Evolutionary conservation across 2,329 filamentous ascomycete genomes (phyloP).

Genomic region (Aspergillus sp.): DNA sequence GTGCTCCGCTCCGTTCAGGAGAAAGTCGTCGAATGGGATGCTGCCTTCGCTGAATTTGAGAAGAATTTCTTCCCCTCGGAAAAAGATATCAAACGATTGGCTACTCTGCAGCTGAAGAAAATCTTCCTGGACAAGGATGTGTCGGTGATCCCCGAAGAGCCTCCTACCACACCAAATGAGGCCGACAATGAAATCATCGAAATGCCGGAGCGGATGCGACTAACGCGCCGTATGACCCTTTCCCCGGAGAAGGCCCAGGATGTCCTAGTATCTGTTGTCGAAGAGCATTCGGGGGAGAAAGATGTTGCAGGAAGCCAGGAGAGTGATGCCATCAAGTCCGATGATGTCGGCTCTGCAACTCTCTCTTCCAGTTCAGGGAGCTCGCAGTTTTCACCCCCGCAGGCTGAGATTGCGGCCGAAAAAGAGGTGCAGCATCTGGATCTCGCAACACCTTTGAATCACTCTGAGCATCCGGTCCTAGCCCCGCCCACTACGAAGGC

Average conservation of each 20-base stretch:
- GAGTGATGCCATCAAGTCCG: constrained; percentile 16
- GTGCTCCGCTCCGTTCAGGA: constrained; percentile 89
- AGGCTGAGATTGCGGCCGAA: constrained; percentile 38
- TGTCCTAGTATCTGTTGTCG: constrained; percentile 65
- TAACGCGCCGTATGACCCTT: constrained; percentile 48
- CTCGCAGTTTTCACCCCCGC: constrained; percentile 22
- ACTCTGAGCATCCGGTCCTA: constrained; percentile 26
- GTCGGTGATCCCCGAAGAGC: constrained; percentile 69
- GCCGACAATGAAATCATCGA: constrained; percentile 32
- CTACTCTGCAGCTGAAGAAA: constrained; percentile 88
- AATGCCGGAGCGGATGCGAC: constrained; percentile 33
- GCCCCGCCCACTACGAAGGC: constrained; percentile 14
- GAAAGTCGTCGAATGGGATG: constrained; percentile 91
- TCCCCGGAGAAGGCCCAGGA: constrained; percentile 65
- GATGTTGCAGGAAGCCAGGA: constrained; percentile 25
- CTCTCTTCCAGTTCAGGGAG: constrained; percentile 23
- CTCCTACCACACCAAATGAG: constrained; percentile 50
- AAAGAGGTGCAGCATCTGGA: constrained; percentile 64
- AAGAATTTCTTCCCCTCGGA: constrained; percentile 89
- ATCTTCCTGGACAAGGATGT: constrained; percentile 81
- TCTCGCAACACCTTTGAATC: constrained; percentile 51
- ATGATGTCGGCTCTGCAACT: constrained; percentile 26
- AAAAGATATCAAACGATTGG: constrained; percentile 90
- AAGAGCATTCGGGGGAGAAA: constrained; percentile 58
- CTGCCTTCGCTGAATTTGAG: constrained; percentile 86